phyloP scores from a whole-genome alignment of 1,139 yeast genomes.

The Spathaspora sp. region DNA sequence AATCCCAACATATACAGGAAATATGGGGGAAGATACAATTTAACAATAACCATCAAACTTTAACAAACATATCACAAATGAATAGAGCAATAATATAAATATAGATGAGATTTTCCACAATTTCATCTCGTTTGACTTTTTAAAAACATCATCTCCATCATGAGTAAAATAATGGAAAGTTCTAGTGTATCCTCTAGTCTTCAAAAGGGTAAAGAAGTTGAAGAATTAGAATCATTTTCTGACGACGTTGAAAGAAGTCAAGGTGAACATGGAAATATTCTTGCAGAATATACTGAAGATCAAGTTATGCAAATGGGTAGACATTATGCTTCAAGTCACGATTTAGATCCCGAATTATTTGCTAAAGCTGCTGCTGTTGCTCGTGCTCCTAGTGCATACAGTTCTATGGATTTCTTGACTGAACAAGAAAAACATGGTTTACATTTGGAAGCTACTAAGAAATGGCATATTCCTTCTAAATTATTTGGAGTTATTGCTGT shows the following conservation, averaged over 20 bases:
- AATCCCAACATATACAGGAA: neutral
- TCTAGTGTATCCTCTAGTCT: constrained; percentile 20
- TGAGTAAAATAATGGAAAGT: constrained; percentile 11
- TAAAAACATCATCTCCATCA: neutral
- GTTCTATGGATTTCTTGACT: constrained; percentile 54
- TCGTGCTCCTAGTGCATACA: constrained; percentile 58
- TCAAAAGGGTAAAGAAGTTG: constrained; percentile 17
- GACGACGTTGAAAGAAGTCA: constrained; percentile 24
- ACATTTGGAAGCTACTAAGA: constrained; percentile 57
- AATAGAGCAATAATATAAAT: neutral
- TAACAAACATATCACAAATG: neutral
- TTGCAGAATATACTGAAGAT: constrained; percentile 60
- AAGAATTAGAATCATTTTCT: constrained; percentile 26
- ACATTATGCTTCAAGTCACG: constrained; percentile 61
- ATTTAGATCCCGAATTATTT: constrained; percentile 64
- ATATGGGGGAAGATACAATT: constrained; percentile 2
- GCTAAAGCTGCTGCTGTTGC: constrained; percentile 78
- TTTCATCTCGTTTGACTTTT: neutral
- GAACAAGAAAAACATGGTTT: constrained; percentile 62
- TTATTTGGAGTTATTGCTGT: constrained; percentile 65
- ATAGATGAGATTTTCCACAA: neutral
- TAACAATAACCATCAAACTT: neutral
- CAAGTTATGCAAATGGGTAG: constrained; percentile 74
- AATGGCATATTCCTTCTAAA: constrained; percentile 63
- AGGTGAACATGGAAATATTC: constrained; percentile 53